phyloP scores from a whole-genome alignment of 2,329 filamentous ascomycete species.

The Dactylellina drechsleri region DNA sequence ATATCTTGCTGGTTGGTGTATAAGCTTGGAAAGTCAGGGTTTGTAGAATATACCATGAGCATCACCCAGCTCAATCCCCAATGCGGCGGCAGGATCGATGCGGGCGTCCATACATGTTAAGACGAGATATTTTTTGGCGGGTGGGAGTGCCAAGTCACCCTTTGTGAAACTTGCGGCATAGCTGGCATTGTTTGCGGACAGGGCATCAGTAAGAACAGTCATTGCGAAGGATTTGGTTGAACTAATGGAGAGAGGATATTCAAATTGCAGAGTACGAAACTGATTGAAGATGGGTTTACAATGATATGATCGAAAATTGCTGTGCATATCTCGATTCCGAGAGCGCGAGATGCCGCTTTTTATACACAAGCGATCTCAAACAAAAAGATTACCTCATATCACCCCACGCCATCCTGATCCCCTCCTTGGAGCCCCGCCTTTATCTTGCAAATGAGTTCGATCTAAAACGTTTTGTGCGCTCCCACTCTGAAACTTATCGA shows the following conservation, averaged over 20 bases:
- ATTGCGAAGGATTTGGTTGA: slow-evolving; percentile 1
- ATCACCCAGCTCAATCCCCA: slow-evolving; percentile 77
- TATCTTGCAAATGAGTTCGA: no score
- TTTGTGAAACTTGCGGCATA: slow-evolving; percentile 72
- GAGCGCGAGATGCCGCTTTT: no score
- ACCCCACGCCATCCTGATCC: slow-evolving; percentile 17
- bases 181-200: slow-evolving; percentile 69
- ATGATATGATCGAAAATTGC: background rate
- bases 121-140: slow-evolving; percentile 74
- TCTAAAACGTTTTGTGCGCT: no score
- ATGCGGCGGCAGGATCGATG: slow-evolving; percentile 73
- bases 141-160: slow-evolving; percentile 74
- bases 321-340: no score
- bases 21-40: background rate
- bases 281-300: background rate
- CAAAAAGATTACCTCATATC: no score
- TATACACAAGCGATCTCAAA: no score
- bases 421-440: background rate
- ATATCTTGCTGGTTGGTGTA: background rate
- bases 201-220: slow-evolving; percentile 67
- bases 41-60: slow-evolving; percentile 68
- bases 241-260: no score
- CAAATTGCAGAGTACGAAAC: background rate
- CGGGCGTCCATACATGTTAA: slow-evolving; percentile 86
- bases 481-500: no score